These are phyloP conservation scores for Fusarium neocosmosporiellum DNA, from an alignment of 2,329 filamentous ascomycete genomes.

Conservation along the genomic window DNA sequence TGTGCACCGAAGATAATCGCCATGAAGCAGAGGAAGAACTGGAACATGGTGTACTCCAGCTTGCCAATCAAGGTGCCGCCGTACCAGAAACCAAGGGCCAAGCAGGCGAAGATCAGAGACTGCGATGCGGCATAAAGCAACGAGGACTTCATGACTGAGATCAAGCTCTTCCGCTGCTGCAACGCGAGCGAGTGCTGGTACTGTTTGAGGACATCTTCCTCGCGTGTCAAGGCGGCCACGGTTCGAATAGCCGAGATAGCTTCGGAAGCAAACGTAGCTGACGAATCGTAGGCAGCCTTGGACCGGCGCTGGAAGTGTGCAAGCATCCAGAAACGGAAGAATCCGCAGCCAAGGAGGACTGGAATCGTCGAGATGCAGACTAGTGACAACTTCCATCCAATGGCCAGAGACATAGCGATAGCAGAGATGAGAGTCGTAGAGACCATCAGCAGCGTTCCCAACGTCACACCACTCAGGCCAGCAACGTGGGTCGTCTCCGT, in stretches of 20 bases:
- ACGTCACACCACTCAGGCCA: constrained; percentile 86
- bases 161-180: constrained; percentile 76
- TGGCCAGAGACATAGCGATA: constrained; percentile 74
- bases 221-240: constrained; percentile 89
- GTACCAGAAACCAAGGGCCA: constrained; percentile 94
- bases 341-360: constrained; percentile 82
- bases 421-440: constrained; percentile 82
- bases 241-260: constrained; percentile 94
- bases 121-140: constrained; percentile 86
- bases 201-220: constrained; percentile 79
- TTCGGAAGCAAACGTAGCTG: constrained; percentile 90
- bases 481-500: constrained; percentile 91
- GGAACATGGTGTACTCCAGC: constrained; percentile 79
- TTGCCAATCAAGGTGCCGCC: constrained; percentile 80
- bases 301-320: constrained; percentile 82
- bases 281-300: constrained; percentile 82
- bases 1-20: constrained; percentile 92
- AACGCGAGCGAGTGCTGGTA: constrained; percentile 75
- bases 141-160: constrained; percentile 81
- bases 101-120: constrained; percentile 83
- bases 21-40: constrained; percentile 93
- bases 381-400: constrained; percentile 89
- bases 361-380: constrained; percentile 85
- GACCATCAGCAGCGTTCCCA: constrained; percentile 87
- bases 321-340: constrained; percentile 87